Conservation (phyloP, 805 yeast species). For the Lipomyces kockii region DNA sequence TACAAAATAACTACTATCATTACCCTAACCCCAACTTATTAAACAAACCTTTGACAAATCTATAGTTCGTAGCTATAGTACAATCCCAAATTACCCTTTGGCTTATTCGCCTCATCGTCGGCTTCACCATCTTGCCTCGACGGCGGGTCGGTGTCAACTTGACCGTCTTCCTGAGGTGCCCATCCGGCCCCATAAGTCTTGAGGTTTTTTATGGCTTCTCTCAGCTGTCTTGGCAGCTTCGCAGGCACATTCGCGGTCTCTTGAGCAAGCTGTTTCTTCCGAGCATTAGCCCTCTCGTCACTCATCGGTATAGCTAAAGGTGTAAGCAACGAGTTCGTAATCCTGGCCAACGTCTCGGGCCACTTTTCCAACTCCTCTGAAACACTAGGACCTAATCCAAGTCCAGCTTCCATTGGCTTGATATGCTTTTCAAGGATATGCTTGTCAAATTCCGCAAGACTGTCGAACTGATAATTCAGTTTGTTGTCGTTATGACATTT, state of each 20-base stretch:
- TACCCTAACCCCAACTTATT: not conserved
- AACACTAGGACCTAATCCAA: conserved; percentile 17
- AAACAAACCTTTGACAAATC: not conserved
- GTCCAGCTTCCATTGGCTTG: not conserved
- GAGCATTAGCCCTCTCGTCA: conserved; percentile 7
- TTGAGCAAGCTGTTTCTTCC: not conserved
- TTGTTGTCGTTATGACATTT: conserved; percentile 4
- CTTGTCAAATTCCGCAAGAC: not conserved
- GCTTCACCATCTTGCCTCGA: not conserved
- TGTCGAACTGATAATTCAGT: conserved; percentile 3
- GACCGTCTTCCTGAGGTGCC: conserved; percentile 18
- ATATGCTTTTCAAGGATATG: conserved; percentile 19
- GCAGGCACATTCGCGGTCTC: not conserved
- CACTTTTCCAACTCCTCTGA: not conserved
- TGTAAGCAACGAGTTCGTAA: conserved; percentile 1
- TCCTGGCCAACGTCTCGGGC: not conserved
- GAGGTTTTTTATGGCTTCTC: conserved; percentile 5
- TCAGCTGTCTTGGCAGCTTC: not conserved
- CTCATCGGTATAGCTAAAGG: conserved; percentile 20
- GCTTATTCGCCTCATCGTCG: not conserved
- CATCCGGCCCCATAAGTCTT: conserved; percentile 24
- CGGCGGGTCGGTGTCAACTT: not conserved
- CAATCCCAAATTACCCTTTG: not conserved
- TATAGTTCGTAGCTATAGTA: conserved; percentile 5
- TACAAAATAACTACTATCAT: not conserved